Conservation (phyloP, 148 eudicot species). For the Diospyros kaki region DNA sequence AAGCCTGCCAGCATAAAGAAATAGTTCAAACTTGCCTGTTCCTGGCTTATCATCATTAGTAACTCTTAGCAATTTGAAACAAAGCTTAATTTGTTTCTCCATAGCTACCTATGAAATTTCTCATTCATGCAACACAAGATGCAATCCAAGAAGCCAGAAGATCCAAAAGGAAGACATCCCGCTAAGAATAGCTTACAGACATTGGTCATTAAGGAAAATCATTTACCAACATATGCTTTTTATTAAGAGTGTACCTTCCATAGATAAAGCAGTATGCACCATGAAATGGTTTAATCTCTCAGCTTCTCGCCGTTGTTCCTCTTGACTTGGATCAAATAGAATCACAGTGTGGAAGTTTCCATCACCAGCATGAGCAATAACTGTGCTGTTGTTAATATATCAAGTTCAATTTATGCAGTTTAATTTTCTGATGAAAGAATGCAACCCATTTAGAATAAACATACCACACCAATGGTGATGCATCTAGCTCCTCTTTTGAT, state of each 20-base stretch:
- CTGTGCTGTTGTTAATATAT: slow-evolving; percentile 49
- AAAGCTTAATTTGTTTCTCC: neutral
- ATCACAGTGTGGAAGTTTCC: slow-evolving; percentile 95
- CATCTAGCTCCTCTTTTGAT: slow-evolving; percentile 78
- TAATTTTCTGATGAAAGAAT: slow-evolving; percentile 2
- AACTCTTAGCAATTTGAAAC: too few species aligned
- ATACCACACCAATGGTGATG: slow-evolving; percentile 81
- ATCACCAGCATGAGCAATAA: slow-evolving; percentile 98
- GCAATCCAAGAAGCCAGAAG: neutral
- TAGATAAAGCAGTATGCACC: slow-evolving; percentile 83
- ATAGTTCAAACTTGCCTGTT: too few species aligned
- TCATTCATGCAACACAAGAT: neutral
- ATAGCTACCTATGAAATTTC: neutral
- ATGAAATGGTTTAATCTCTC: slow-evolving; percentile 86
- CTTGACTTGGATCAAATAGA: slow-evolving; percentile 73
- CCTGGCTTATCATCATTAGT: too few species aligned
- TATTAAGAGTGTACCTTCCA: slow-evolving; percentile 63
- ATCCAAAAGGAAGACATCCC: neutral
- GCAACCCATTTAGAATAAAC: slow-evolving; percentile 7
- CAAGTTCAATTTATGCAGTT: neutral
- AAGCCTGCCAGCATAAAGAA: too few species aligned
- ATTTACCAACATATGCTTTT: neutral
- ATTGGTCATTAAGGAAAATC: neutral
- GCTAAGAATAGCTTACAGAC: neutral
- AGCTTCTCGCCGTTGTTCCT: slow-evolving; percentile 80